Evolutionary conservation across 2,329 filamentous ascomycete species (phyloP).

Genomic region (Aspergillus costaricaensis): DNA sequence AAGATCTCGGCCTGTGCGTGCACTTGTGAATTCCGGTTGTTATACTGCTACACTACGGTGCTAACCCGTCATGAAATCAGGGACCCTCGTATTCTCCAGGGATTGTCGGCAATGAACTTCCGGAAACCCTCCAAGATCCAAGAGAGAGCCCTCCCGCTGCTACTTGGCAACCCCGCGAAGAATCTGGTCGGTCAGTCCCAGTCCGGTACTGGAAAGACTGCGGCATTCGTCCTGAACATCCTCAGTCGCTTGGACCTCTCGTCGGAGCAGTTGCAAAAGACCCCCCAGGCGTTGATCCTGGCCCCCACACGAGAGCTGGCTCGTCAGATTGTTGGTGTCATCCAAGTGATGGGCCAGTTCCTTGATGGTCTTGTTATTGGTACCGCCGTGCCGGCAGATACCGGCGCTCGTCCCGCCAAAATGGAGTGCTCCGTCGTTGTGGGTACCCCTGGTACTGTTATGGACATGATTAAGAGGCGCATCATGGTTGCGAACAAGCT

Average conservation of each 20-base stretch:
- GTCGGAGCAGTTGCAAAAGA: slow-evolving; percentile 55
- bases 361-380: slow-evolving; percentile 73
- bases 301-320: slow-evolving; percentile 94
- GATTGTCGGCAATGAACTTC: slow-evolving; percentile 80
- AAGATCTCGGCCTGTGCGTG: slow-evolving; percentile 80
- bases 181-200: slow-evolving; percentile 99
- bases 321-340: slow-evolving; percentile 86
- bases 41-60: neutral
- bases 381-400: slow-evolving; percentile 77
- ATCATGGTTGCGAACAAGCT: slow-evolving; percentile 72
- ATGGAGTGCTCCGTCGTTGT: slow-evolving; percentile 80
- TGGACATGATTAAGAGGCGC: slow-evolving; percentile 78
- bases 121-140: slow-evolving; percentile 97
- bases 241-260: slow-evolving; percentile 80
- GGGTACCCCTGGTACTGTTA: slow-evolving; percentile 90
- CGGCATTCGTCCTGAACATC: slow-evolving; percentile 91
- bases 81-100: slow-evolving; percentile 68
- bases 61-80: slow-evolving; percentile 37
- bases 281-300: slow-evolving; percentile 82
- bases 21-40: neutral
- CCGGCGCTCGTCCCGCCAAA: slow-evolving; percentile 65
- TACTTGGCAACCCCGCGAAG: slow-evolving; percentile 79
- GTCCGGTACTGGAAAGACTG: slow-evolving; percentile 97
- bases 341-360: slow-evolving; percentile 81
- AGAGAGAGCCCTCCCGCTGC: slow-evolving; percentile 86